phyloP scores from a whole-genome alignment of 495 filamentous ascomycete genomes.

The Saxispiralis lemnorum region DNA sequence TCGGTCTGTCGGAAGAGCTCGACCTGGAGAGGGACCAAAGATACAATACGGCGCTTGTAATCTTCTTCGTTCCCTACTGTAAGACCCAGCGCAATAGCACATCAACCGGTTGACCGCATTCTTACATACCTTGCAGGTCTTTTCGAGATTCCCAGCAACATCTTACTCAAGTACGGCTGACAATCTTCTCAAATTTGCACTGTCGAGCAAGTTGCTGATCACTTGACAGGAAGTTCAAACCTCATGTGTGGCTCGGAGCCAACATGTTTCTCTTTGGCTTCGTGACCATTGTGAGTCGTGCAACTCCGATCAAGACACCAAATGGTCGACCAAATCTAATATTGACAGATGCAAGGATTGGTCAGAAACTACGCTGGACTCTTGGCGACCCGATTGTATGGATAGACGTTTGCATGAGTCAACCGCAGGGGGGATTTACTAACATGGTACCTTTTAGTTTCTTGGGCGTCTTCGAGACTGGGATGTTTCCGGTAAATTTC shows the following conservation, averaged over 20 bases:
- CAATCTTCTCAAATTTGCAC: no score
- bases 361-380: constrained; percentile 63
- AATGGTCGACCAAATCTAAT: no score
- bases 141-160: constrained; percentile 78
- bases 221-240: constrained; percentile 38
- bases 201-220: constrained; percentile 5
- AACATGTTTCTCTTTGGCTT: constrained; percentile 79
- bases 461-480: constrained; percentile 71
- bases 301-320: no score
- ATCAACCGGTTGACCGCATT: no score
- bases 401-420: no score
- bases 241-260: constrained; percentile 57
- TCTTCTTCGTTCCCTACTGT: constrained; percentile 90
- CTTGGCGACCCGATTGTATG: constrained; percentile 49
- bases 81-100: no score
- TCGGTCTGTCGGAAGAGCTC: constrained; percentile 47
- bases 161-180: constrained; percentile 53
- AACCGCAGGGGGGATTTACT: no score
- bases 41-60: constrained; percentile 64
- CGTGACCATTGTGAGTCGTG: constrained; percentile 31
- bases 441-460: constrained; percentile 26
- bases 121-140: no score
- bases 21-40: constrained; percentile 36
- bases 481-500: constrained; percentile 55
- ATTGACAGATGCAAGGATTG: constrained; percentile 46